These are phyloP conservation scores for Cicer chorassanicum DNA, from an alignment of 306 rosid species.

Conservation along the genomic window DNA sequence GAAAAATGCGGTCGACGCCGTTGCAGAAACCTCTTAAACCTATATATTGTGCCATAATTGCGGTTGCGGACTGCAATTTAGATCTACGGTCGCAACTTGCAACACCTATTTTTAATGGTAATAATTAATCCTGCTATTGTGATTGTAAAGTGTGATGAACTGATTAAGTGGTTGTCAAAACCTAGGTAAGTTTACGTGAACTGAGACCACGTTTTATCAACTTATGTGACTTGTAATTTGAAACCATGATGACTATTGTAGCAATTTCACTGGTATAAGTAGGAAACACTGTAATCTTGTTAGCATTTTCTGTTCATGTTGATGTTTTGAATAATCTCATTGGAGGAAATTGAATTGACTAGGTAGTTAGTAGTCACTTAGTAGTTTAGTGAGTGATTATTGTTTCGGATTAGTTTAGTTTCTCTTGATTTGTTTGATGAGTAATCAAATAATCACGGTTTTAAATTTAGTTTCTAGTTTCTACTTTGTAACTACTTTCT, in stretches of 20 bases:
- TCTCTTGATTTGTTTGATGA: slow-evolving; percentile 30
- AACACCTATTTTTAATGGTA: not conserved
- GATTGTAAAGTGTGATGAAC: not conserved
- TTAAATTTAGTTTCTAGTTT: not conserved
- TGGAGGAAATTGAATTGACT: slow-evolving; percentile 32
- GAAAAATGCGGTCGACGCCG: too few relatives aligned
- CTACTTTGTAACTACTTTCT: not conserved
- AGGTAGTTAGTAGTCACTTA: slow-evolving; percentile 17
- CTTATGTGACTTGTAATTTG: not conserved
- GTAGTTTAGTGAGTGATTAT: not conserved
- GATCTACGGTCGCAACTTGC: too few relatives aligned
- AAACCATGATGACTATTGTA: slow-evolving; percentile 23
- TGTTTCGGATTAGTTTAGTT: slow-evolving; percentile 27
- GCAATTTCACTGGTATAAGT: slow-evolving; percentile 8
- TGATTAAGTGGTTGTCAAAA: not conserved
- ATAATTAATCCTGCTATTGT: slow-evolving; percentile 15
- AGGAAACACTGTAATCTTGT: slow-evolving; percentile 19
- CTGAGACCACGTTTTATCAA: not conserved
- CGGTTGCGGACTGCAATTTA: not conserved
- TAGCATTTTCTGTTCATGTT: slow-evolving; percentile 9
- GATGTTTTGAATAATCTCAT: slow-evolving; percentile 7
- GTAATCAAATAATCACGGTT: slow-evolving; percentile 18
- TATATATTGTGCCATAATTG: not conserved
- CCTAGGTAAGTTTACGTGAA: not conserved
- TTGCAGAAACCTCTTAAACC: too few relatives aligned